Percentiles rank a stretch among this genome's conserved stretches.
These are phyloP conservation scores for Scleroderma citrinum DNA, from an alignment of 768 basidiomycete species.

Conservation along the genomic window DNA sequence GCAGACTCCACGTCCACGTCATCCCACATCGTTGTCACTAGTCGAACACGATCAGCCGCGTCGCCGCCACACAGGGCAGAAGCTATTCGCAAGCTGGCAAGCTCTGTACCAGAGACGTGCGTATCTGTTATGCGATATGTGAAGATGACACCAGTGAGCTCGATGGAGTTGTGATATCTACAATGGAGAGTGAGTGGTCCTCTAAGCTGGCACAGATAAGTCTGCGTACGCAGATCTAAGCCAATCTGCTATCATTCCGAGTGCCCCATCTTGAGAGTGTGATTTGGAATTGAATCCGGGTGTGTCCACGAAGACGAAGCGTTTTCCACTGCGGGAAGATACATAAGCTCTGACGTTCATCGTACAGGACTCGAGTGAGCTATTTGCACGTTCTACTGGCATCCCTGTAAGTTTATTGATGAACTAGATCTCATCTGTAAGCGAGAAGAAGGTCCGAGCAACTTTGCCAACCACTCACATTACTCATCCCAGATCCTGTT, in stretches of 20 bases:
- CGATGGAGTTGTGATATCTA: not conserved
- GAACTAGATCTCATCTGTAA: not conserved
- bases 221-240: not conserved
- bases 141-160: not conserved
- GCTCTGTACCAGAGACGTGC: not conserved
- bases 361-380: not conserved
- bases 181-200: not conserved
- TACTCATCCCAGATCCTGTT: not conserved
- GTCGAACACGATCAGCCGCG: not conserved
- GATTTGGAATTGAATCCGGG: not conserved
- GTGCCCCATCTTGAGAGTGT: not conserved
- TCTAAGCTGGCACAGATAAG: not conserved
- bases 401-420: not conserved
- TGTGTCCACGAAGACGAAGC: not conserved
- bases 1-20: not conserved
- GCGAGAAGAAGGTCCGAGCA: not conserved
- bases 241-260: not conserved
- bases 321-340: not conserved
- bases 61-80: not conserved
- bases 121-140: not conserved
- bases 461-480: not conserved
- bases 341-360: not conserved
- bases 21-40: not conserved
- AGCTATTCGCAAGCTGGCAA: not conserved
- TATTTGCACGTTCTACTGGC: not conserved